Base-by-base conservation (phyloP, 495 filamentous ascomycete genomes). In the Aspergillus avenaceus region DNA sequence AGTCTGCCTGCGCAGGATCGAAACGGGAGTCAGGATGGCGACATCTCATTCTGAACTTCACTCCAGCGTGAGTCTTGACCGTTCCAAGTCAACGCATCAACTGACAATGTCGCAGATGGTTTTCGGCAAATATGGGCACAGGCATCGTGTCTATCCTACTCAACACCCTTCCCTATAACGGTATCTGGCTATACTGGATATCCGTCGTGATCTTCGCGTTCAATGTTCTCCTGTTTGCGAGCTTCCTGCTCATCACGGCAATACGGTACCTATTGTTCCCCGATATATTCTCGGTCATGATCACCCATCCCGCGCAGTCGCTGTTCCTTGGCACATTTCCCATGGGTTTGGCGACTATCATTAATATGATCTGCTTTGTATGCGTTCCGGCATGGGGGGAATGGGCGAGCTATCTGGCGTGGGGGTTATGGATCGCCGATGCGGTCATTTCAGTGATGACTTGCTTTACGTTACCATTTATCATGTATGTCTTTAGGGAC, bases 111-210 rank as follows among this genome's bases (percentile, higher is more conserved):
- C 8, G 22, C 19, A 74, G 67, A 52, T 74, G 71, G 71, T 71
- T 75, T 52, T 72, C 82, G 9, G 71, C 81, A 25, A 85, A 61
- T n/a, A 85, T 86, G 82, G 80, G 83, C 23, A 86, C 83, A 0
- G 83, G 83, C 4, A 82, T 85, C 23, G 77, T 80, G 2, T 81
- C 82, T 6, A 75, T 83, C 22, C 66, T 85, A 8, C 67, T 84
- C 3, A 71, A 82, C 53, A 72, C 71, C 7, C 65, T 85, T 4
- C 79, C 82, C 1, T 82, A 78, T 48, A 77, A 82, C 47, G 77
- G 66, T 8, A 5, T 16, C 23, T 80, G 78, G 73, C 64, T 84
- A 1, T 73, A 78, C 43, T 75, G 65, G 51, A 65, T 84, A 7
- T 81, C 78, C 0, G 53, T 81, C 29, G 53, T 73, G 19, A 64